phyloP scores from a whole-genome alignment of 176 grass and related monocot species.

The Zoysia japonica region DNA sequence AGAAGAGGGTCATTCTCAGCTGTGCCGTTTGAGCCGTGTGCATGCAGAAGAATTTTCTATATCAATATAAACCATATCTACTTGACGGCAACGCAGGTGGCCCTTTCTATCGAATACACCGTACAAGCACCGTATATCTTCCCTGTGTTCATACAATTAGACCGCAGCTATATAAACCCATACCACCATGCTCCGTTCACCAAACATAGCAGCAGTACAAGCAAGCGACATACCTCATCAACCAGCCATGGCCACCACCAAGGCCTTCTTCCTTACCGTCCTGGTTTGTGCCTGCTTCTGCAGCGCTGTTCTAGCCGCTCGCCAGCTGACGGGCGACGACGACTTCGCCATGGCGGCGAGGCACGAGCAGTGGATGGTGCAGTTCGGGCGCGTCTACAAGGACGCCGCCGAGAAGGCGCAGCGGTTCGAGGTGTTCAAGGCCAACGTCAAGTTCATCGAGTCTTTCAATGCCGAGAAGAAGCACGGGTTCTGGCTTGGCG shows the following conservation, averaged over 20 bases:
- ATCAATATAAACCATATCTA: too few species aligned
- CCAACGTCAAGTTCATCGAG: constrained; percentile 17
- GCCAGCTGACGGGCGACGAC: not conserved
- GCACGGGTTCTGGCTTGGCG: constrained; percentile 5
- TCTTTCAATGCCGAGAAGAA: not conserved
- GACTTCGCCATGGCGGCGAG: not conserved
- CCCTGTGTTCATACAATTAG: not conserved
- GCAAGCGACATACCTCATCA: not conserved
- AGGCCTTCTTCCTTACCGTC: not conserved
- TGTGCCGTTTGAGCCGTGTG: too few species aligned
- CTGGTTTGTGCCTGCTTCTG: not conserved
- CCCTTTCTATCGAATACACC: not conserved
- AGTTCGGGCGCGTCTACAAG: constrained; percentile 5
- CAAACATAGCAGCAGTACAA: not conserved
- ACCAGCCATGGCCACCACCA: not conserved
- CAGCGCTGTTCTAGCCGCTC: not conserved
- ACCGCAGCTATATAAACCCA: not conserved
- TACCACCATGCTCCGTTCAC: not conserved
- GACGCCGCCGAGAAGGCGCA: not conserved
- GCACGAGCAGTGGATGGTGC: constrained; percentile 7
- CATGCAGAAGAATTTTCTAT: too few species aligned
- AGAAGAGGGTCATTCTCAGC: too few species aligned
- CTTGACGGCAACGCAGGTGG: not conserved
- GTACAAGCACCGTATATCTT: not conserved
- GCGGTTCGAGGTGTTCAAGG: constrained; percentile 2